phyloP scores from a whole-genome alignment of 2,329 filamentous ascomycete genomes.

The Kalaharituber pfeilii region DNA sequence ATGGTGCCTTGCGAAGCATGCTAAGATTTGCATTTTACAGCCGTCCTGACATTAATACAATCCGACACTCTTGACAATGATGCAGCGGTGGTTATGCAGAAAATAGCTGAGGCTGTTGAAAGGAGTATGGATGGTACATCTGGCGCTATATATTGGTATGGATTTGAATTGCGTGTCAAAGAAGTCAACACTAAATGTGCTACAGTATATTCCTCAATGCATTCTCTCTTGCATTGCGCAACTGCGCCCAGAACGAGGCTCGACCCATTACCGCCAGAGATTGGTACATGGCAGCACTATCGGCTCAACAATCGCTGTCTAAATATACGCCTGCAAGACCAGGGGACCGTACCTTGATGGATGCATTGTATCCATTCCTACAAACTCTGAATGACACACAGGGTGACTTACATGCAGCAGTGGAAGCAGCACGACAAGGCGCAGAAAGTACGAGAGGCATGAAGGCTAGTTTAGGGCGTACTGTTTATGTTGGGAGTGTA shows the following conservation, averaged over 20 bases:
- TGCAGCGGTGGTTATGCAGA: conserved; percentile 40
- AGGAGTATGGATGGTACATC: conserved; percentile 57
- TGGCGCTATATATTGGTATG: conserved; percentile 45
- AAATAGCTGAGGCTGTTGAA: conserved; percentile 48
- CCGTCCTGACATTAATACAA: conserved; percentile 31
- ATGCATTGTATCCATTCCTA: conserved; percentile 79
- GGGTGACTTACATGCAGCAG: conserved; percentile 53
- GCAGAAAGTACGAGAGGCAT: conserved; percentile 79
- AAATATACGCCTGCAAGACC: conserved; percentile 79
- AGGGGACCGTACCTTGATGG: conserved; percentile 78
- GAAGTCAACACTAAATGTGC: too few species aligned
- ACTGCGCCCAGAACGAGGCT: background rate
- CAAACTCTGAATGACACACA: conserved; percentile 44
- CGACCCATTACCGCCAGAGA: conserved; percentile 15
- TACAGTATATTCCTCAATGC: conserved; percentile 80
- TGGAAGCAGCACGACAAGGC: conserved; percentile 54
- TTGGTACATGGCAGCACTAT: conserved; percentile 25
- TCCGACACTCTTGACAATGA: conserved; percentile 36
- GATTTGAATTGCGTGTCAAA: too few species aligned
- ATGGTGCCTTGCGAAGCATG: background rate
- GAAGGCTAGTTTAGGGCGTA: conserved; percentile 69
- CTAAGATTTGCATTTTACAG: conserved; percentile 15
- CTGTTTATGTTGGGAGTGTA: conserved; percentile 64
- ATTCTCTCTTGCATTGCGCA: conserved; percentile 20
- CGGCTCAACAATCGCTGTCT: conserved; percentile 53